These are phyloP conservation scores for Scedosporium minutisporum DNA, from an alignment of 2,329 filamentous ascomycete genomes.

Conservation along the genomic window DNA sequence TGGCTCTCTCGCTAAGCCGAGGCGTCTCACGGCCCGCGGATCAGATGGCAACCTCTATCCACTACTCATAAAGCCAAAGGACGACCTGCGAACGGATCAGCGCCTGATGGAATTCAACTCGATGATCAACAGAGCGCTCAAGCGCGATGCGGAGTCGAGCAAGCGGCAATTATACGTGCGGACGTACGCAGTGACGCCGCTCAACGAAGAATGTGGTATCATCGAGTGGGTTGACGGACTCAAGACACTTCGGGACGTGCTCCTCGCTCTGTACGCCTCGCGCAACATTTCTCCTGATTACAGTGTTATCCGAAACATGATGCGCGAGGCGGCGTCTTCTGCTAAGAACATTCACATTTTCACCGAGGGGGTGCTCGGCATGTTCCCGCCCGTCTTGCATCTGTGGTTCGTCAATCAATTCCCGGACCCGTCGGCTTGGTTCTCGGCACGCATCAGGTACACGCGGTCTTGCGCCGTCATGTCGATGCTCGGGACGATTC, in stretches of 20 bases:
- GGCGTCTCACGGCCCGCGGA: conserved; percentile 78
- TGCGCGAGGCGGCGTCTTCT: conserved; percentile 52
- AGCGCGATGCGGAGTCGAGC: conserved; percentile 83
- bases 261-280: conserved; percentile 68
- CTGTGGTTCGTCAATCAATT: conserved; percentile 96
- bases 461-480: conserved; percentile 93
- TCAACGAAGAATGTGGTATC: conserved; percentile 95
- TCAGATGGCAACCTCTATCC: conserved; percentile 84
- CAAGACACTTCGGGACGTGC: conserved; percentile 85
- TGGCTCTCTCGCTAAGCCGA: conserved; percentile 83
- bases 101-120: conserved; percentile 98
- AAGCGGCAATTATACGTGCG: conserved; percentile 88
- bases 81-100: conserved; percentile 94
- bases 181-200: conserved; percentile 90
- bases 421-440: conserved; percentile 86
- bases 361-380: conserved; percentile 50
- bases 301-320: conserved; percentile 49
- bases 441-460: conserved; percentile 77
- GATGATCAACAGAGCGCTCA: conserved; percentile 92
- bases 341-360: conserved; percentile 60
- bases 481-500: conserved; percentile 97
- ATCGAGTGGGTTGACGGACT: conserved; percentile 98
- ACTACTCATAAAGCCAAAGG: conserved; percentile 93
- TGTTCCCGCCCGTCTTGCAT: conserved; percentile 76
- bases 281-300: conserved; percentile 66